Evolutionary conservation across 2,329 filamentous ascomycete genomes (phyloP).

Genomic region (Phoma sp.): DNA sequence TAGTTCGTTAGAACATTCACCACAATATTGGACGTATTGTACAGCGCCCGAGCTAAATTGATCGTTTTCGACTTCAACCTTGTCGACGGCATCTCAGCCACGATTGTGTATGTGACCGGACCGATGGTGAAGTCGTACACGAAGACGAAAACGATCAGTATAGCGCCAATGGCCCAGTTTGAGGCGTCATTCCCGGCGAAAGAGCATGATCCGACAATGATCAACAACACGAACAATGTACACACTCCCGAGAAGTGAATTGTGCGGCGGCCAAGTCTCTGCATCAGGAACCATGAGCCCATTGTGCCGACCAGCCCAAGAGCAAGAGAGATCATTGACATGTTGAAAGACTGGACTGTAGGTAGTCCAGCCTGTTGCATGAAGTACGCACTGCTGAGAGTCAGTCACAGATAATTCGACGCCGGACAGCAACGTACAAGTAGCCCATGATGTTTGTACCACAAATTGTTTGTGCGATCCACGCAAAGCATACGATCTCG

Average conservation of each 20-base stretch:
- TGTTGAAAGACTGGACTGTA: slow-evolving; percentile 50
- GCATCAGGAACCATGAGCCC: slow-evolving; percentile 80
- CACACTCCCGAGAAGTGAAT: slow-evolving; percentile 75
- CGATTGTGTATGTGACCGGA: slow-evolving; percentile 86
- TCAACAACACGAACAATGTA: slow-evolving; percentile 65
- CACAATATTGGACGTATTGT: slow-evolving; percentile 78
- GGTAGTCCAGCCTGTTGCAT: slow-evolving; percentile 53
- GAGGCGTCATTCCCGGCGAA: slow-evolving; percentile 59
- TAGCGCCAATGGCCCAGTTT: slow-evolving; percentile 41
- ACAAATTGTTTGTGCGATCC: slow-evolving; percentile 53
- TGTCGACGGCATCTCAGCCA: slow-evolving; percentile 80
- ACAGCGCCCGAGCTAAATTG: slow-evolving; percentile 76
- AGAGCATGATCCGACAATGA: slow-evolving; percentile 81
- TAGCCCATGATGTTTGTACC: slow-evolving; percentile 54
- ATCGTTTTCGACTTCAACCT: slow-evolving; percentile 89
- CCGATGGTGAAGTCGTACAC: slow-evolving; percentile 87
- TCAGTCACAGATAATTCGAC: slow-evolving; percentile 6
- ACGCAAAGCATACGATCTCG: slow-evolving; percentile 64
- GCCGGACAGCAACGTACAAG: slow-evolving; percentile 28
- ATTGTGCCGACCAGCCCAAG: slow-evolving; percentile 78
- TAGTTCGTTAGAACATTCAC: slow-evolving; percentile 73
- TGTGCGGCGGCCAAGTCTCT: slow-evolving; percentile 74
- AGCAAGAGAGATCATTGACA: slow-evolving; percentile 61
- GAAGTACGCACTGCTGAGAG: slow-evolving; percentile 50
- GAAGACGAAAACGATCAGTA: slow-evolving; percentile 57